Evolutionary conservation across 306 rosid species (phyloP).

Genomic region (Cucumis hystrix): DNA sequence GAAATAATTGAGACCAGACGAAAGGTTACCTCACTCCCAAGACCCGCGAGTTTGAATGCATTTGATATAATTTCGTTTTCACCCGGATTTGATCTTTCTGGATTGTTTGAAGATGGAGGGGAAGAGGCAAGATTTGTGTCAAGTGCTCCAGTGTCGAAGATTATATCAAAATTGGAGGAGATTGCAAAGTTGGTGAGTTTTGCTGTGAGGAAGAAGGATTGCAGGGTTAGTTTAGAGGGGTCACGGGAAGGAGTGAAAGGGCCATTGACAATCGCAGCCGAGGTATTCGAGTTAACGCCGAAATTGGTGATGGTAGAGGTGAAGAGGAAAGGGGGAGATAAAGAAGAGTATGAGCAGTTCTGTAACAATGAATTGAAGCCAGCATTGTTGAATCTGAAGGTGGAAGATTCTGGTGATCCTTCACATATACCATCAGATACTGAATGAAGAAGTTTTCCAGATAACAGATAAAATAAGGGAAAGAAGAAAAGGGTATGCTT

Average conservation of each 20-base stretch:
- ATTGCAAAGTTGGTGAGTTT: slow-evolving; percentile 65
- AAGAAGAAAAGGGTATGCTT: slow-evolving; percentile 18
- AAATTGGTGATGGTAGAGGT: slow-evolving; percentile 74
- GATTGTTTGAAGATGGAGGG: slow-evolving; percentile 76
- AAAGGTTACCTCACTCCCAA: slow-evolving; percentile 13
- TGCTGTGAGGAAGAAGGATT: slow-evolving; percentile 77
- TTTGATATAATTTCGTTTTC: slow-evolving; percentile 82
- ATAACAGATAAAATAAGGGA: slow-evolving; percentile 2
- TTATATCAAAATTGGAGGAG: slow-evolving; percentile 76
- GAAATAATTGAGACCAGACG: slow-evolving; percentile 18
- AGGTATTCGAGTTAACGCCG: slow-evolving; percentile 75
- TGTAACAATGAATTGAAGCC: slow-evolving; percentile 53
- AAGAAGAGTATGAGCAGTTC: slow-evolving; percentile 57
- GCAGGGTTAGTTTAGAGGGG: slow-evolving; percentile 81
- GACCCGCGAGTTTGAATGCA: slow-evolving; percentile 84
- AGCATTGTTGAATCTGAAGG: slow-evolving; percentile 45
- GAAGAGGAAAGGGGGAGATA: slow-evolving; percentile 82
- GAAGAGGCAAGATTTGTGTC: slow-evolving; percentile 70
- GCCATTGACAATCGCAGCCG: slow-evolving; percentile 79
- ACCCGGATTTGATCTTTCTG: slow-evolving; percentile 65
- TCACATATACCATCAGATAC: slow-evolving; percentile 19
- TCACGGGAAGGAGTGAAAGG: slow-evolving; percentile 66
- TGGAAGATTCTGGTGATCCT: slow-evolving; percentile 32
- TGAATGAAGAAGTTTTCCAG: slow-evolving; percentile 4
- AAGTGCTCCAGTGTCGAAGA: slow-evolving; percentile 49